Conservation (phyloP, 495 filamentous ascomycete genomes). For the Pseudomonodictys pantanalensis region DNA sequence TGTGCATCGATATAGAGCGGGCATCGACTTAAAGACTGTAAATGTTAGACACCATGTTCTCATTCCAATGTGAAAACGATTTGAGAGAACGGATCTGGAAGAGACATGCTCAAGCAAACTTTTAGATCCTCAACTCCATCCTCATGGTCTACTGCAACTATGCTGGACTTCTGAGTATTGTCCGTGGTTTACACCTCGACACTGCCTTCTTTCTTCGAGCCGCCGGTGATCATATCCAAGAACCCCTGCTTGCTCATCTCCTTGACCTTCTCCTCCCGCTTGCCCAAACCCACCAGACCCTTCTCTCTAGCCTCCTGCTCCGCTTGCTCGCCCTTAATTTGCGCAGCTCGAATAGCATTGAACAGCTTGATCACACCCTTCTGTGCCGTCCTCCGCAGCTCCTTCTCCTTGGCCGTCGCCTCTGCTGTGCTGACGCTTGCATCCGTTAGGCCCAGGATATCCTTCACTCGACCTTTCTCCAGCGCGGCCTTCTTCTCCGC, state of each 20-base stretch:
- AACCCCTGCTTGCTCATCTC: slow-evolving; percentile 98
- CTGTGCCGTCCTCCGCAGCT: slow-evolving; percentile 80
- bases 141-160: no score
- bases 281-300: slow-evolving; percentile 68
- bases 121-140: no score
- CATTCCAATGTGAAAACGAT: no score
- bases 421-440: slow-evolving; percentile 51
- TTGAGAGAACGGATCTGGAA: no score
- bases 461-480: slow-evolving; percentile 83
- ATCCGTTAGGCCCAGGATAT: slow-evolving; percentile 64
- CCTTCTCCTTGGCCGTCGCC: slow-evolving; percentile 74
- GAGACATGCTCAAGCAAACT: no score
- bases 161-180: no score
- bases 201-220: slow-evolving; percentile 47
- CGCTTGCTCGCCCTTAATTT: slow-evolving; percentile 77
- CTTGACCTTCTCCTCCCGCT: slow-evolving; percentile 77
- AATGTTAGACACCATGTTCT: no score
- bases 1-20: slow-evolving; percentile 6
- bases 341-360: slow-evolving; percentile 88
- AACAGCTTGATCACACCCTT: slow-evolving; percentile 92
- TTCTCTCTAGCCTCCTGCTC: slow-evolving; percentile 63
- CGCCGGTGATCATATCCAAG: slow-evolving; percentile 79
- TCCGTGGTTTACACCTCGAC: slow-evolving; percentile 24
- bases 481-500: slow-evolving; percentile 76
- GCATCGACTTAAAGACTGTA: not conserved